phyloP scores from a whole-genome alignment of 805 yeast genomes.

The Pichia ethanolica region DNA sequence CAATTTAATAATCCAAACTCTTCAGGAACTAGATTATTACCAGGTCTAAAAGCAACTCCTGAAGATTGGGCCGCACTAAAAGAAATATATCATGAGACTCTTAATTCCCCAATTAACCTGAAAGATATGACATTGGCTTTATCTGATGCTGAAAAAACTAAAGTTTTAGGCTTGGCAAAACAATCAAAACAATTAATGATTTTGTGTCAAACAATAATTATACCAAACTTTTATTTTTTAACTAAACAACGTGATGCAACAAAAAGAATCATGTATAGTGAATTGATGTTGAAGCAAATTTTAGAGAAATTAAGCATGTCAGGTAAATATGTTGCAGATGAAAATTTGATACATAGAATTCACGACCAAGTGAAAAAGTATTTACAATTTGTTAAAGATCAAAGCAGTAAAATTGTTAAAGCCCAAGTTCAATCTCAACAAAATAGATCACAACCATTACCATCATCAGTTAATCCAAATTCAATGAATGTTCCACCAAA shows the following conservation, averaged over 20 bases:
- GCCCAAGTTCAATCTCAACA: slow-evolving; percentile 26
- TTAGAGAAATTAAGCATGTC: slow-evolving; percentile 51
- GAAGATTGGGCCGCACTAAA: slow-evolving; percentile 58
- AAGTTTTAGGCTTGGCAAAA: slow-evolving; percentile 47
- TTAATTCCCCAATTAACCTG: slow-evolving; percentile 56
- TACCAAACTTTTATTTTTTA: slow-evolving; percentile 69
- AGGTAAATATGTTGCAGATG: slow-evolving; percentile 58
- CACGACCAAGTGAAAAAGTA: slow-evolving; percentile 67
- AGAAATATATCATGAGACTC: slow-evolving; percentile 60
- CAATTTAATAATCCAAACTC: slow-evolving; percentile 5
- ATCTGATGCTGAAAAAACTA: slow-evolving; percentile 55
- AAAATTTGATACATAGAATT: slow-evolving; percentile 62
- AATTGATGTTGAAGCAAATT: slow-evolving; percentile 70
- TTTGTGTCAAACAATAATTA: slow-evolving; percentile 59
- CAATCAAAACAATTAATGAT: slow-evolving; percentile 53
- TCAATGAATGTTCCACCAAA: slow-evolving; percentile 11
- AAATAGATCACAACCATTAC: slow-evolving; percentile 8
- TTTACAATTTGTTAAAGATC: slow-evolving; percentile 67
- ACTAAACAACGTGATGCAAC: slow-evolving; percentile 74
- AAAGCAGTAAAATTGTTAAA: slow-evolving; percentile 23
- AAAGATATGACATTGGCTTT: slow-evolving; percentile 58
- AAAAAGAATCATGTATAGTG: slow-evolving; percentile 66
- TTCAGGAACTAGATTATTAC: slow-evolving; percentile 22
- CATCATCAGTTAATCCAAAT: slow-evolving; percentile 18
- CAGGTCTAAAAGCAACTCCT: slow-evolving; percentile 39